Evolutionary conservation across 106 monocot species (phyloP).

Genomic region (Allium cepa): DNA sequence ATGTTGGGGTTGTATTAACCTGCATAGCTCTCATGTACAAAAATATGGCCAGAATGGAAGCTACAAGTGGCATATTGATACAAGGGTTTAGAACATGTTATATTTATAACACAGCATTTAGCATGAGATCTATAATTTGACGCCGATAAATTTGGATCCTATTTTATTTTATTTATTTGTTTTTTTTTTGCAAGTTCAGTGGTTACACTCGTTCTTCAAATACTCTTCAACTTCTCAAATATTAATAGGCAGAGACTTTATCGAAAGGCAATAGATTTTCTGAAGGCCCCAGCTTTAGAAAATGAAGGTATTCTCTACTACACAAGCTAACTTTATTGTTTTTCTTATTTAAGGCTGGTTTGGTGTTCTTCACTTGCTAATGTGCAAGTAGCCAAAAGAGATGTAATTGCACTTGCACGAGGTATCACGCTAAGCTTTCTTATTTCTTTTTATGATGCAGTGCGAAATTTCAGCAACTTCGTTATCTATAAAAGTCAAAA

Average conservation of each 20-base stretch:
- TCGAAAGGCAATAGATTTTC: slow-evolving; percentile 66
- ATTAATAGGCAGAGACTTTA: slow-evolving; percentile 54
- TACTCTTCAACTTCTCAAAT: neutral
- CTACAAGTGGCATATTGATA: slow-evolving; percentile 76
- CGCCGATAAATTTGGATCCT: too few relatives aligned
- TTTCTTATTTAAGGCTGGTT: neutral
- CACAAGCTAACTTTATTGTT: neutral
- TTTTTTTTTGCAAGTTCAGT: neutral
- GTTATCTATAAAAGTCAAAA: neutral
- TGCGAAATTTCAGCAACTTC: neutral
- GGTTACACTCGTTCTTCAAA: neutral
- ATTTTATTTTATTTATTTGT: neutral
- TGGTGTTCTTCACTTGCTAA: slow-evolving; percentile 23
- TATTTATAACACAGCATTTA: too few relatives aligned
- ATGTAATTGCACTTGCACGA: slow-evolving; percentile 73
- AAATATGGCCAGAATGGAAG: slow-evolving; percentile 67
- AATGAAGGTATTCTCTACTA: slow-evolving; percentile 41
- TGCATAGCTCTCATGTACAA: slow-evolving; percentile 85
- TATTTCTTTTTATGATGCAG: neutral
- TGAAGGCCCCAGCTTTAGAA: slow-evolving; percentile 67
- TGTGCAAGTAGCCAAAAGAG: slow-evolving; percentile 26
- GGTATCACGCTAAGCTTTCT: slow-evolving; percentile 24
- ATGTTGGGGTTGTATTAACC: slow-evolving; percentile 77
- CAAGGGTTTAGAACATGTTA: slow-evolving; percentile 54
- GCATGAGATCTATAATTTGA: too few relatives aligned